Evolutionary conservation across 306 rosid species (phyloP).

Genomic region (Dryas octopetala): DNA sequence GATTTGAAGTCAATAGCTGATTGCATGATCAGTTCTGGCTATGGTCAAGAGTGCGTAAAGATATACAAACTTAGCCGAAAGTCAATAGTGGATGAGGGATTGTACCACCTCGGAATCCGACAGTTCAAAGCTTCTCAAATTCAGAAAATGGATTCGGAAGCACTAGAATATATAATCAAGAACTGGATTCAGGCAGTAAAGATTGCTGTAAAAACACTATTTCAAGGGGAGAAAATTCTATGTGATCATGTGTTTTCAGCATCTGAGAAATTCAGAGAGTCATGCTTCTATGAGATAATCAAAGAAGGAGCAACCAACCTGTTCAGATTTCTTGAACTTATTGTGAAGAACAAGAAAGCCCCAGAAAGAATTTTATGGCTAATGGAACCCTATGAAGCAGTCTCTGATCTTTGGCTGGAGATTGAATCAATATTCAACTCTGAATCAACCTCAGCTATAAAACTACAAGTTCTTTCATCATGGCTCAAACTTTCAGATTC

Average conservation of each 20-base stretch:
- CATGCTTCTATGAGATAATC: slow-evolving; percentile 45
- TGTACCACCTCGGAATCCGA: slow-evolving; percentile 40
- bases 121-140: slow-evolving; percentile 38
- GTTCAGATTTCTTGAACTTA: slow-evolving; percentile 44
- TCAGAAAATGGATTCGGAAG: slow-evolving; percentile 39
- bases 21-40: slow-evolving; percentile 56
- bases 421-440: slow-evolving; percentile 37
- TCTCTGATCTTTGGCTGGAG: slow-evolving; percentile 43
- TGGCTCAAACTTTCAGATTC: slow-evolving; percentile 35
- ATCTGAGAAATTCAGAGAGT: slow-evolving; percentile 38
- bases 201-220: slow-evolving; percentile 40
- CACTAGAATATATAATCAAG: slow-evolving; percentile 24
- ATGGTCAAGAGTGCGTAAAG: slow-evolving; percentile 49
- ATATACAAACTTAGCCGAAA: slow-evolving; percentile 41
- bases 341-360: slow-evolving; percentile 35
- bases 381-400: slow-evolving; percentile 39
- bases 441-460: slow-evolving; percentile 34
- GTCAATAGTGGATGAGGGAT: slow-evolving; percentile 45
- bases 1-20: slow-evolving; percentile 54
- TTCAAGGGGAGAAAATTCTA: slow-evolving; percentile 42
- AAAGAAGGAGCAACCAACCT: slow-evolving; percentile 42
- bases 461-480: slow-evolving; percentile 39
- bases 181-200: slow-evolving; percentile 40
- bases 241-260: slow-evolving; percentile 52
- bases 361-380: slow-evolving; percentile 40